phyloP scores from a whole-genome alignment of 345 rosid species.

The Noccaea caerulescens region DNA sequence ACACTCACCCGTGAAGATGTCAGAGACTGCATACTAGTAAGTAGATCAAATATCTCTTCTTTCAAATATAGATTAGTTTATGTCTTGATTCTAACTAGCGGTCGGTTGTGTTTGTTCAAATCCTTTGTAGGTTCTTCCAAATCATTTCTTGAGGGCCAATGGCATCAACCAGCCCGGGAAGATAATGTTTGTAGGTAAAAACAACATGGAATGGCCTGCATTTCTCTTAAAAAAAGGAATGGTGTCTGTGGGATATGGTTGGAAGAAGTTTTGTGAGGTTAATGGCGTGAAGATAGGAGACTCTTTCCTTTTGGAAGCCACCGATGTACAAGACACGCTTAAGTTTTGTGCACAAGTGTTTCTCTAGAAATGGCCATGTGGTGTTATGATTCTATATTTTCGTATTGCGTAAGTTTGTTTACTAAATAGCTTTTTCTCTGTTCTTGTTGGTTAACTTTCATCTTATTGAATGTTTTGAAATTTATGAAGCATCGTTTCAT shows the following conservation, averaged over 20 bases:
- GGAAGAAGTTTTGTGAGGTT: slow-evolving; percentile 1
- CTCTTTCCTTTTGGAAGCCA: background rate
- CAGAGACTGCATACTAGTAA: background rate
- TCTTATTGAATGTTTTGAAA: background rate
- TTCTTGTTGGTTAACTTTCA: background rate
- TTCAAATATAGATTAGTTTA: background rate
- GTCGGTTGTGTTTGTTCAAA: background rate
- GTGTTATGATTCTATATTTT: background rate
- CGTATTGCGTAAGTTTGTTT: background rate
- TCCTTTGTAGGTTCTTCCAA: slow-evolving; percentile 23
- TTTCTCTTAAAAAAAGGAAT: background rate
- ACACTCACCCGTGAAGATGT: slow-evolving; percentile 1
- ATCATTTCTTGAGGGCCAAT: slow-evolving; percentile 2
- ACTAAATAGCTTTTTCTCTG: background rate
- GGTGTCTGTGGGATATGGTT: background rate
- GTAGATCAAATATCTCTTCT: background rate
- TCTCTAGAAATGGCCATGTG: too few species aligned
- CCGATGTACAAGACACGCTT: background rate
- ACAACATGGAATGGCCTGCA: background rate
- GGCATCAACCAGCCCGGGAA: slow-evolving; percentile 5
- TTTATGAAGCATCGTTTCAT: background rate
- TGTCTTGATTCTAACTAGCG: background rate
- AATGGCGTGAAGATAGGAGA: slow-evolving; percentile 5
- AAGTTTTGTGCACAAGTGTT: background rate
- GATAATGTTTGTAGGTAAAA: slow-evolving; percentile 5